Evolutionary conservation across 148 eudicot species (phyloP).

Genomic region (Chenopodium berlandieri): DNA sequence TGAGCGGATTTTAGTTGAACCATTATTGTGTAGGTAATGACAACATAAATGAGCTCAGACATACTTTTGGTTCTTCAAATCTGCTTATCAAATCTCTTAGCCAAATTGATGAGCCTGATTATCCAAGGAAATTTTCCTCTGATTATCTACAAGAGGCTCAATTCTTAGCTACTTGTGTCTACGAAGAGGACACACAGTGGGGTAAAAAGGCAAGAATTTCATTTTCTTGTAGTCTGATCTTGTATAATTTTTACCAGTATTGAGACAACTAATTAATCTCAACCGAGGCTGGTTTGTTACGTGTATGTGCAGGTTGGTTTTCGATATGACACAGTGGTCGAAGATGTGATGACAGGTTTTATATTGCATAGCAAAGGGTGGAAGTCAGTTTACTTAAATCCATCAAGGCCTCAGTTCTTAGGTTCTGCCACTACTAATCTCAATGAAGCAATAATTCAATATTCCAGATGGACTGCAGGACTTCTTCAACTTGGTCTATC

Average conservation of each 20-base stretch:
- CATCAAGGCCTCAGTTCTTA: constrained; percentile 50
- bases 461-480: constrained; percentile 54
- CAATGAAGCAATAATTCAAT: constrained; percentile 48
- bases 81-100: constrained; percentile 44
- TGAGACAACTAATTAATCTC: background rate
- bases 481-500: constrained; percentile 46
- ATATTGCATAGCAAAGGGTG: constrained; percentile 53
- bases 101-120: background rate
- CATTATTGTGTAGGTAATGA: constrained; percentile 29
- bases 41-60: constrained; percentile 26
- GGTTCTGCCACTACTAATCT: constrained; percentile 54
- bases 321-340: constrained; percentile 43
- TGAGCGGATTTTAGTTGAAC: background rate
- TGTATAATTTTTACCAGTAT: background rate
- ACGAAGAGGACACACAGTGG: constrained; percentile 62
- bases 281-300: background rate
- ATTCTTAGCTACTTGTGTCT: constrained; percentile 50
- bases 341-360: constrained; percentile 56
- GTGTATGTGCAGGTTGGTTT: constrained; percentile 51
- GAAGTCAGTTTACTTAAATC: constrained; percentile 59
- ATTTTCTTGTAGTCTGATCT: too few species aligned
- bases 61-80: constrained; percentile 43
- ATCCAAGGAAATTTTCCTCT: constrained; percentile 1
- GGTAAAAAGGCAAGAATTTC: constrained; percentile 56
- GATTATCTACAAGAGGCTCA: constrained; percentile 32